Evolutionary conservation across 139 green algal genomes (phyloP), one percentile per base, ranked within the genome.

Genomic region (Astrephomene gubernaculifera): DNA sequence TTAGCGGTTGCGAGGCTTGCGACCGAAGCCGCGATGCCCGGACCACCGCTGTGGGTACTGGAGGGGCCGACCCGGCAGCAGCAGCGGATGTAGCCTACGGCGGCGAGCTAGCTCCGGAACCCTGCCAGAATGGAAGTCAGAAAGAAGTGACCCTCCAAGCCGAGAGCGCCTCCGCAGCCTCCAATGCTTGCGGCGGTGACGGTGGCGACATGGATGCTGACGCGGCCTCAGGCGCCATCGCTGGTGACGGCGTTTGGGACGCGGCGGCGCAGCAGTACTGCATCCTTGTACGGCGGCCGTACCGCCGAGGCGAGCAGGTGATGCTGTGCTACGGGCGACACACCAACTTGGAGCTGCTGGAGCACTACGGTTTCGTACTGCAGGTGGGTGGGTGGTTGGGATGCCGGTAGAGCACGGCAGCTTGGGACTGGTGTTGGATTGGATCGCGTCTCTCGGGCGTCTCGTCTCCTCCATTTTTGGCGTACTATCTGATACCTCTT

Each of bases 341-440:
- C 89, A 95, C 82, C 39, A 98, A 98, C 86, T 78, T 98, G 41
- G 93, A 98, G 75, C 89, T 98, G 41, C 86, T 98, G 52, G 85
- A 96, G 80, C 90, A 94, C 35, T 99, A 98, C 73, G 96, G 96
- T 19, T 98, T 98, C 79, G 41, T 95, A 43, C 81, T 98, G 64
- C 38, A 65, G 44, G 60, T 80, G 27, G 14, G 71, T 10, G 9
- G 43, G n/a, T 10, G 9, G 19, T 5, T 24, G 4, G 22, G 49
- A 27, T 29, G n/a, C n/a, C n/a, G n/a, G 17, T 22, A 69, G n/a
- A 19, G n/a, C 61, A 3, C 61, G 61, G 8, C 17, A 10, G 35
- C 10, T 35, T 31, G 68, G 25, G 21, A 12, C 10, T 22, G n/a
- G 35, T 31, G 67, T 74, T 10, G 22, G 60, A 67, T n/a, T n/a